Conservation (phyloP, 441 rosid species). For the Rhodomyrtus psidioides region DNA sequence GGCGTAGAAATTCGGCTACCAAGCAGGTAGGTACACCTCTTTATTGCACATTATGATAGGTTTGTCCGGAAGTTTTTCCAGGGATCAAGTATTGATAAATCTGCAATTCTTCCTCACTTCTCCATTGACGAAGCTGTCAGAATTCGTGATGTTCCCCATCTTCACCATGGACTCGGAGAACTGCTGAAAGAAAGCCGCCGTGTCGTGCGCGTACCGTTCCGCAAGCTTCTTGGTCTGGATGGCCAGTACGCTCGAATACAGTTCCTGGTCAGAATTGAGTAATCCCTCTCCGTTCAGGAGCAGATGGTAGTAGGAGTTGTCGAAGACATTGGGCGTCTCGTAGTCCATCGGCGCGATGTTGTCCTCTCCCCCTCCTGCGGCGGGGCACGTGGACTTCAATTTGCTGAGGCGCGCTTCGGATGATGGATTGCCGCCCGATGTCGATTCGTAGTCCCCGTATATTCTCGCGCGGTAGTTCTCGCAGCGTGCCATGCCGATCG, state of each 20-base stretch:
- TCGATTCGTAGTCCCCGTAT: conserved; percentile 36
- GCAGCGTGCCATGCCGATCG: conserved; percentile 63
- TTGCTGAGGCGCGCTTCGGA: conserved; percentile 25
- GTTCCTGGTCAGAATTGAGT: conserved; percentile 51
- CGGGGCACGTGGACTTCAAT: conserved; percentile 34
- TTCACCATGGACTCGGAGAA: conserved; percentile 65
- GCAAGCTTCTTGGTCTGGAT: conserved; percentile 38
- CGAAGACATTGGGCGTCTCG: conserved; percentile 47
- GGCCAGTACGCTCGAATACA: conserved; percentile 50
- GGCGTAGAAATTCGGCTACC: background rate
- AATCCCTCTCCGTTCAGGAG: conserved; percentile 49
- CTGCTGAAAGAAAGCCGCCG: conserved; percentile 49
- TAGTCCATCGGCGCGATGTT: conserved; percentile 49
- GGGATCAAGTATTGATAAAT: conserved; percentile 43
- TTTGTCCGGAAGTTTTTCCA: no score
- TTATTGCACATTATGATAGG: background rate
- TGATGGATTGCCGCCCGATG: conserved; percentile 21
- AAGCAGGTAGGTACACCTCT: background rate
- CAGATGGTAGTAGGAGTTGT: conserved; percentile 40
- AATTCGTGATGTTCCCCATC: conserved; percentile 52
- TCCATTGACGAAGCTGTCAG: conserved; percentile 44
- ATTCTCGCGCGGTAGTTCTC: conserved; percentile 40
- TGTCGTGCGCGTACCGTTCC: conserved; percentile 37
- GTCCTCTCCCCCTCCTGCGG: conserved; percentile 32
- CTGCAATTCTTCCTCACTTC: conserved; percentile 58